Evolutionary conservation across 345 rosid genomes (phyloP), one percentile per base, ranked within the genome.

Genomic region (Acer saccharum): DNA sequence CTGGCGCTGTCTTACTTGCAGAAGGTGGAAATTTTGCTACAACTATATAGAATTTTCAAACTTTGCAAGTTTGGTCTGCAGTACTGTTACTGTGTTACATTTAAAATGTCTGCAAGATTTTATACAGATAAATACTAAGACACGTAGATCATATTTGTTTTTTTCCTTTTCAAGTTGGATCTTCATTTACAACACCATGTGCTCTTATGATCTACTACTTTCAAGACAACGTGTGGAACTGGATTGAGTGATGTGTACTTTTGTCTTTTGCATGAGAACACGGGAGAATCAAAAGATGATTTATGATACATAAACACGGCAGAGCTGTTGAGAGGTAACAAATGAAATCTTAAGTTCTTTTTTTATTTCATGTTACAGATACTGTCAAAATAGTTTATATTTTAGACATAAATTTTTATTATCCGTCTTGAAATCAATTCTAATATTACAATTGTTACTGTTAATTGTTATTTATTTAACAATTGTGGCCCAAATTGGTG

Each of bases 191-290:
- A 60, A 54, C 20, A 54, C 32, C 67, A 72, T 14, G 12, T 3
- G 67, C 23, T 21, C 29, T 20, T 20, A 39, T n/a, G 1, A 72
- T 32, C 20, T 39, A 0, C 67, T 14, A 21, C 67, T 14, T 13
- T 52, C 12, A 16, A 21, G 6, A 32, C 10, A 17, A 58, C 6
- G 11, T 20, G 3, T 18, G 25, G 8, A 3, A 60, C 23, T n/a
- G 29, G 16, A 4, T 2, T 6, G 9, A 72, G 21, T 21, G 11
- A 44, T 21, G 67, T 41, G 67, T 61, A 20, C 25, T 63, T 63
- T 71, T 63, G 77, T 58, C 68, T 54, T 44, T 62, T 43, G 58
- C 76, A 63, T 17, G 46, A 44, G 27, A 10, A 63, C 43, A 17
- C 9, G 10, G 17, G 4, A 17, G 60, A 63, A 7, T 18, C 64